A percentile compares a stretch with the other conserved stretches of the same genome.
Conservation (phyloP, 148 eudicot species). For the Rhododendron mucronatum region DNA sequence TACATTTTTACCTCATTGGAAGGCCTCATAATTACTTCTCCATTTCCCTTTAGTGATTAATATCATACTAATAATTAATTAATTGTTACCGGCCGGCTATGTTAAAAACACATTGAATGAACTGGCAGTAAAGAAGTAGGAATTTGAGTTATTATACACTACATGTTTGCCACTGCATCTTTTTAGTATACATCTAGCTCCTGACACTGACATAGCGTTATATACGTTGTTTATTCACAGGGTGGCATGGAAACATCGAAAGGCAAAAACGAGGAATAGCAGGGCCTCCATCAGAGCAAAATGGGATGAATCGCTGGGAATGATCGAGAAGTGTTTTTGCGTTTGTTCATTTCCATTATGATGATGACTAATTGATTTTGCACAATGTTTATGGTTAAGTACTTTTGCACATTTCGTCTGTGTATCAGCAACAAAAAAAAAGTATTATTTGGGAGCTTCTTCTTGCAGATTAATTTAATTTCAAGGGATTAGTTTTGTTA, state of each 20-base stretch:
- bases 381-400: not conserved
- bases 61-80: too few relatives aligned
- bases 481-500: not conserved
- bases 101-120: too few relatives aligned
- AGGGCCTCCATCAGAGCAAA: constrained; percentile 11
- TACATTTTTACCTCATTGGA: too few relatives aligned
- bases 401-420: too few relatives aligned
- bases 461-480: not conserved
- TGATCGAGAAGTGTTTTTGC: not conserved
- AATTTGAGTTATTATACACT: too few relatives aligned
- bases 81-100: too few relatives aligned
- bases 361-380: not conserved
- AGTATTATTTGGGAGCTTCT: not conserved
- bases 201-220: not conserved
- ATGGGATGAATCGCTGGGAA: constrained; percentile 7
- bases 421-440: too few relatives aligned
- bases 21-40: too few relatives aligned
- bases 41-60: too few relatives aligned
- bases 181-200: not conserved
- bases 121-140: too few relatives aligned
- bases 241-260: constrained; percentile 17
- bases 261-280: constrained; percentile 9
- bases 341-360: not conserved
- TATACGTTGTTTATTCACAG: not conserved
- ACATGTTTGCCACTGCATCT: too few relatives aligned